phyloP scores from a whole-genome alignment of 1,139 yeast genomes.

The Protomyces inouyei region DNA sequence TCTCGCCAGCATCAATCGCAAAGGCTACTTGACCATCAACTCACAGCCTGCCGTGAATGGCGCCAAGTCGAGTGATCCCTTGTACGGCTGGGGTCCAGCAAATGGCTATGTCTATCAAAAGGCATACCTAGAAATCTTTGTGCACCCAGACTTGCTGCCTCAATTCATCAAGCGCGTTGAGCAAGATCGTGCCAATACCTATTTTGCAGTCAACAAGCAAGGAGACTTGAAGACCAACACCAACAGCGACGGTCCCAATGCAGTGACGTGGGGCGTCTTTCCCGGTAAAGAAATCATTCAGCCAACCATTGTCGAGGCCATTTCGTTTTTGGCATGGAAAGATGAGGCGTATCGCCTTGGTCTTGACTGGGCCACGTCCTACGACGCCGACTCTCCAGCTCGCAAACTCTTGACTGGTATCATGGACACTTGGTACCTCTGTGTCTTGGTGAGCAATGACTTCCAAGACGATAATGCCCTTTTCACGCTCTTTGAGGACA shows the following conservation, averaged over 20 bases:
- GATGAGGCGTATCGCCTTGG: slow-evolving; percentile 86
- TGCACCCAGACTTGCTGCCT: slow-evolving; percentile 55
- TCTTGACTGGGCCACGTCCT: slow-evolving; percentile 65
- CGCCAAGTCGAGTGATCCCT: slow-evolving; percentile 59
- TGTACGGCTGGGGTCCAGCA: slow-evolving; percentile 93
- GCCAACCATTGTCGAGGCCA: slow-evolving; percentile 88
- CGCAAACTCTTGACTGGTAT: slow-evolving; percentile 48
- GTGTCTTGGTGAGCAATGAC: slow-evolving; percentile 89
- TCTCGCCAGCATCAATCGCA: slow-evolving; percentile 57
- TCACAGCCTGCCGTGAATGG: slow-evolving; percentile 96
- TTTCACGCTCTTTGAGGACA: slow-evolving; percentile 18
- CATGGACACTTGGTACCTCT: slow-evolving; percentile 61
- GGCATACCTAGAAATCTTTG: slow-evolving; percentile 78
- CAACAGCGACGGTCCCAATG: slow-evolving; percentile 68
- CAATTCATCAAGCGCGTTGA: slow-evolving; percentile 45
- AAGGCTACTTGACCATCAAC: slow-evolving; percentile 74
- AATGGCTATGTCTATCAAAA: slow-evolving; percentile 91
- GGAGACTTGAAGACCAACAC: slow-evolving; percentile 61
- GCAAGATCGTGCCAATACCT: slow-evolving; percentile 54
- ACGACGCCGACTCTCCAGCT: slow-evolving; percentile 40
- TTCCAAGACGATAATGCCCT: slow-evolving; percentile 37
- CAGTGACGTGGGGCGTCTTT: slow-evolving; percentile 97
- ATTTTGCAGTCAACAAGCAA: slow-evolving; percentile 65
- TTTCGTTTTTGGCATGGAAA: slow-evolving; percentile 90
- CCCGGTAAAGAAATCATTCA: slow-evolving; percentile 88